Conservation (phyloP, 495 filamentous ascomycete genomes). For the Rusavskia elegans region DNA sequence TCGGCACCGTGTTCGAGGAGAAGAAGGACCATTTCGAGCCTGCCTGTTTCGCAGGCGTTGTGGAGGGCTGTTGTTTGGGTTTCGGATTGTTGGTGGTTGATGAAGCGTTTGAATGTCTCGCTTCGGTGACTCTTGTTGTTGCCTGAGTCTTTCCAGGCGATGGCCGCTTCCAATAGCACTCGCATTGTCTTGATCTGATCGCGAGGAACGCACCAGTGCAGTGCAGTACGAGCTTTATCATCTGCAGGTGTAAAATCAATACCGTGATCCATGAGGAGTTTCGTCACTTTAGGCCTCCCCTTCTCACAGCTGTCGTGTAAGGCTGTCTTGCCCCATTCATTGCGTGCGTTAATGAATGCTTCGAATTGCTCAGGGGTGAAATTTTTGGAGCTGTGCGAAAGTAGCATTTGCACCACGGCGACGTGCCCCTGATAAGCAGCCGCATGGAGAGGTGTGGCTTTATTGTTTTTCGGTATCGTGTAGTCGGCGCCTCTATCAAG, state of each 20-base stretch:
- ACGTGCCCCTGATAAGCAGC: not conserved
- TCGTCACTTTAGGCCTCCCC: not conserved
- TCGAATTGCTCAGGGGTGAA: not conserved
- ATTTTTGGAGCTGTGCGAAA: not conserved
- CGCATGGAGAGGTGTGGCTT: not conserved
- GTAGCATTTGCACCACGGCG: not conserved
- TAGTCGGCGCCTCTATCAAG: slow-evolving; percentile 1
- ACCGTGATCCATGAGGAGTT: not conserved
- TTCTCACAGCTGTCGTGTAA: slow-evolving; percentile 1
- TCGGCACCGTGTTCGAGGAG: slow-evolving; percentile 12
- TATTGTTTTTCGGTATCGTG: not conserved
- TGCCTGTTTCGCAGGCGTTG: not conserved
- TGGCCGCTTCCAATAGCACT: slow-evolving; percentile 15
- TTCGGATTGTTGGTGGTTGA: not conserved
- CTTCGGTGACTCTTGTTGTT: too few species aligned
- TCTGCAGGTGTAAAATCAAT: not conserved
- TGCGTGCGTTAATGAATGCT: not conserved
- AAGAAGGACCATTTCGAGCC: slow-evolving; percentile 14
- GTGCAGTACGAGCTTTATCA: not conserved
- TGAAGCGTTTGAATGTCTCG: not conserved
- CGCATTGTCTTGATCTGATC: not conserved
- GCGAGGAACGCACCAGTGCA: slow-evolving; percentile 2
- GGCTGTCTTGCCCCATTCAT: slow-evolving; percentile 1
- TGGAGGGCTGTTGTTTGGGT: not conserved
- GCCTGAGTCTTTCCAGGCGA: not conserved